phyloP scores from a whole-genome alignment of 78 protist species.

The Kipferlia bialata region DNA sequence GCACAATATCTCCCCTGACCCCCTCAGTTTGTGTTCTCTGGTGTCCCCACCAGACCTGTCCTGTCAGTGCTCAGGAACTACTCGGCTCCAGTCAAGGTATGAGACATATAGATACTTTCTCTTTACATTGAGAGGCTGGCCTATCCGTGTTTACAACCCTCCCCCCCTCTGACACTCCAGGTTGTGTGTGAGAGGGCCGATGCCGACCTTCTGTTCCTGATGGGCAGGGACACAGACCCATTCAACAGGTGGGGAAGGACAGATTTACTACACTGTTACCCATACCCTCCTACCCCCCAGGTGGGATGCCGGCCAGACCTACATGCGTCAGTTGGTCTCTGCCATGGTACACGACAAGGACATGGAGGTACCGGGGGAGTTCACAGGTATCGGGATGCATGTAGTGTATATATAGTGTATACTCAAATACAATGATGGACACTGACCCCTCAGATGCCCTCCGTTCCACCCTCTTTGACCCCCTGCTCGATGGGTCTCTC shows the following conservation, averaged over 20 bases:
- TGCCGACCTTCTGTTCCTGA: not conserved
- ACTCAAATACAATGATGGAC: not conserved
- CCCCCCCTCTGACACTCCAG: too few relatives aligned
- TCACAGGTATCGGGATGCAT: not conserved
- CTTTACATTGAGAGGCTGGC: too few relatives aligned
- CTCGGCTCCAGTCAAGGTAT: conserved; percentile 25
- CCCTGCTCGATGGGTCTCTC: not conserved
- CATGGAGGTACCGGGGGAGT: conserved; percentile 3
- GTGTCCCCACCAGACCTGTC: not conserved
- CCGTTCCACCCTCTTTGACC: not conserved
- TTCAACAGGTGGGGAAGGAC: conserved; percentile 35
- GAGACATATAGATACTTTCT: too few relatives aligned
- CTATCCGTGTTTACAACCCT: too few relatives aligned
- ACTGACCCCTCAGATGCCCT: not conserved
- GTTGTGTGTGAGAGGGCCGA: not conserved
- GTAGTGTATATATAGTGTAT: too few relatives aligned
- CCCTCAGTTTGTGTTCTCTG: not conserved
- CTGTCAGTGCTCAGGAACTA: conserved; percentile 17
- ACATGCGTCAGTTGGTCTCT: too few relatives aligned
- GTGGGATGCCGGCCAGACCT: too few relatives aligned
- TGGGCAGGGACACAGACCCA: conserved; percentile 11
- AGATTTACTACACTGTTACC: too few relatives aligned
- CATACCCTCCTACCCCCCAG: too few relatives aligned
- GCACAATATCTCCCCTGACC: too few relatives aligned
- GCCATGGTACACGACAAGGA: too few relatives aligned